A percentile compares a stretch with the other conserved stretches of the same genome.
These are phyloP conservation scores for Neurospora sp. DNA, from an alignment of 495 filamentous ascomycete genomes.

Conservation along the genomic window DNA sequence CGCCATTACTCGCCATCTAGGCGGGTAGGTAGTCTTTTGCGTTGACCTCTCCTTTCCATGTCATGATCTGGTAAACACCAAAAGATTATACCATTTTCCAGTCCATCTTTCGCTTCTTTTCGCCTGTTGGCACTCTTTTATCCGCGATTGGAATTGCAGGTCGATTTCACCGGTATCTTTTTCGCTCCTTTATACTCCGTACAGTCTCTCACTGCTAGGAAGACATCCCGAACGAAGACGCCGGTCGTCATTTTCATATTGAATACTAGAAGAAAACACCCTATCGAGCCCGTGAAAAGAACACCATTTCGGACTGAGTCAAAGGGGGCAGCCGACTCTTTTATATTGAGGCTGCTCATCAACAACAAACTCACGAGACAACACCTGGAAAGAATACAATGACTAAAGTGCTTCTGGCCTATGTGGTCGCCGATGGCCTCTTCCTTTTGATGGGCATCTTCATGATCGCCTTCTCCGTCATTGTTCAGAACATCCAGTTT, in stretches of 20 bases:
- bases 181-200: slow-evolving; percentile 1
- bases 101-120: slow-evolving; percentile 23
- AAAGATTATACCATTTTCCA: slow-evolving; percentile 17
- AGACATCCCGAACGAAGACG: slow-evolving; percentile 10
- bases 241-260: slow-evolving; percentile 11
- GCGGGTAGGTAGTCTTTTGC: not conserved
- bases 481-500: slow-evolving; percentile 42
- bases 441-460: slow-evolving; percentile 55
- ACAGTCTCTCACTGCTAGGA: slow-evolving; percentile 2
- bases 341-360: slow-evolving; percentile 9
- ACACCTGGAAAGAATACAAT: slow-evolving; percentile 30
- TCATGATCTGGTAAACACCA: slow-evolving; percentile 2
- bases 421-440: slow-evolving; percentile 46
- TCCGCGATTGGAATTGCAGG: slow-evolving; percentile 23
- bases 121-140: slow-evolving; percentile 8
- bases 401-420: slow-evolving; percentile 48
- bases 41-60: slow-evolving; percentile 4
- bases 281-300: slow-evolving; percentile 1
- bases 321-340: slow-evolving; percentile 6
- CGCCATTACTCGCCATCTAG: not conserved
- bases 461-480: slow-evolving; percentile 51
- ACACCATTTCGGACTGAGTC: not conserved
- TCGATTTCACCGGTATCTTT: slow-evolving; percentile 18
- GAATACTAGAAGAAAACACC: not conserved
- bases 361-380: not conserved